Evolutionary conservation across 441 rosid species (phyloP).

Genomic region (Cnidoscolus chayamansa): DNA sequence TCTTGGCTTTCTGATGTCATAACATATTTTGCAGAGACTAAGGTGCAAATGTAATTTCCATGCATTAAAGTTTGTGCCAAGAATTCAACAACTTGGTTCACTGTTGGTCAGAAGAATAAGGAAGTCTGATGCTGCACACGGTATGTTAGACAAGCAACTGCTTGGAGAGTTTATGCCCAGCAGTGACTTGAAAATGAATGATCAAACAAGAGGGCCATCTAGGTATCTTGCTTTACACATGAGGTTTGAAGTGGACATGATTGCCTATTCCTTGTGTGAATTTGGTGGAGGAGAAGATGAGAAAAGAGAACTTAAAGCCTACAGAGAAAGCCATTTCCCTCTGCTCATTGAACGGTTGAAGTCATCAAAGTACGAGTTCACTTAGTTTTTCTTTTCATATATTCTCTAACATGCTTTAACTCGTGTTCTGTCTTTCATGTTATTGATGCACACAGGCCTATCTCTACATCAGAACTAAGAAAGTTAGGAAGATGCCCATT

Average conservation of each 20-base stretch:
- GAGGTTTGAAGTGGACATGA: constrained; percentile 94
- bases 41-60: constrained; percentile 97
- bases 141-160: constrained; percentile 58
- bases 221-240: constrained; percentile 83
- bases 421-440: constrained; percentile 3
- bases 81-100: constrained; percentile 70
- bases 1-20: constrained; percentile 12
- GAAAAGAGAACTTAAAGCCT: constrained; percentile 69
- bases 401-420: constrained; percentile 4
- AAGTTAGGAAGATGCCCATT: constrained; percentile 80
- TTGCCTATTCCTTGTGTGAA: constrained; percentile 85
- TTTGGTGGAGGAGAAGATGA: constrained; percentile 84
- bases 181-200: constrained; percentile 24
- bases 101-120: constrained; percentile 69
- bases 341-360: constrained; percentile 33
- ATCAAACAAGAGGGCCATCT: constrained; percentile 31
- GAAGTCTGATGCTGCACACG: constrained; percentile 35
- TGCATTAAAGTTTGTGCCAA: constrained; percentile 67
- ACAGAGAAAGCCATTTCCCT: constrained; percentile 83
- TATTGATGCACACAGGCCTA: constrained; percentile 37
- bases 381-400: neutral
- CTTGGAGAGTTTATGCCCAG: constrained; percentile 50
- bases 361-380: neutral
- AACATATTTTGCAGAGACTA: constrained; percentile 47
- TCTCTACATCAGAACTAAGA: constrained; percentile 60